Evolutionary conservation across 1,284 basidiomycete genomes (phyloP).

Genomic region (Xerocomus subilludens): DNA sequence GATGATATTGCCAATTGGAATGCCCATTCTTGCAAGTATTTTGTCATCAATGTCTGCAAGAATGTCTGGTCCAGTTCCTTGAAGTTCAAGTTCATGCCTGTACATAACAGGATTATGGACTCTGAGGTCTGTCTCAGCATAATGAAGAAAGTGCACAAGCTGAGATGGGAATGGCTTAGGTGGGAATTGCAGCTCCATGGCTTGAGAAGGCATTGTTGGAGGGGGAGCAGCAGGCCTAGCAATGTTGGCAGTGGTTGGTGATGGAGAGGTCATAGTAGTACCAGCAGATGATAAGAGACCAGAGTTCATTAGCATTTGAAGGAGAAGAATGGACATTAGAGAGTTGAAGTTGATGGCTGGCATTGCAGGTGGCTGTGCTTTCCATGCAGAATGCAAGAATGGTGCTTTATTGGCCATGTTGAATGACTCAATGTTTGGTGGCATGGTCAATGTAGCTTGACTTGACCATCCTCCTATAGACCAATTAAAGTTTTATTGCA

Average conservation of each 20-base stretch:
- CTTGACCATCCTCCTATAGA: constrained; percentile 23
- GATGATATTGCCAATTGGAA: background rate
- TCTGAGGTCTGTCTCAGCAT: background rate
- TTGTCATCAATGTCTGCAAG: background rate
- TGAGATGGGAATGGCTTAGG: background rate
- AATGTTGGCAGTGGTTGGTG: too few species aligned
- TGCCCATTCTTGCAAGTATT: background rate
- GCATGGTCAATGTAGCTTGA: background rate
- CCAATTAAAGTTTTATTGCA: background rate
- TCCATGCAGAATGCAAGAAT: background rate
- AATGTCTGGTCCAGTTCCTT: background rate
- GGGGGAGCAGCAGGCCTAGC: background rate
- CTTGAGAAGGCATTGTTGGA: background rate
- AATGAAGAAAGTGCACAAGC: background rate
- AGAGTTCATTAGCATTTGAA: background rate
- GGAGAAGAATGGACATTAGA: background rate
- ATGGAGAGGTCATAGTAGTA: background rate
- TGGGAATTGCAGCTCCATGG: too few species aligned
- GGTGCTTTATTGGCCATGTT: background rate
- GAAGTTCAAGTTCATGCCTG: background rate
- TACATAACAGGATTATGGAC: background rate
- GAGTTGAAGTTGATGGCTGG: background rate
- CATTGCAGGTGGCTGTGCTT: background rate
- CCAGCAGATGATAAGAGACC: background rate
- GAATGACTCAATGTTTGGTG: constrained; percentile 8